Base-by-base conservation (phyloP, 805 yeast species). In the Pichia cephalocereana region DNA sequence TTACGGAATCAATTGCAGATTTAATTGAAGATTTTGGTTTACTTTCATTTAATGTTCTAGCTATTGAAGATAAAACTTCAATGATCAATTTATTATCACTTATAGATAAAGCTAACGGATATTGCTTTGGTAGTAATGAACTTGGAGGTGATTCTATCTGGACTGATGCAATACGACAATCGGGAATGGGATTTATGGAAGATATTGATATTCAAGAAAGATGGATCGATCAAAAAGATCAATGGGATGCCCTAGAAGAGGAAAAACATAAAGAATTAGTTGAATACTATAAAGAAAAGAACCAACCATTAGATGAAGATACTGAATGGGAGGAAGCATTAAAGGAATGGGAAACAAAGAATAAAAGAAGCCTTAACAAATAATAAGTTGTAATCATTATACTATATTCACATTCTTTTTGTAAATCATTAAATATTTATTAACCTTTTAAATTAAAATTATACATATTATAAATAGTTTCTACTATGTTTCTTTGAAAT, bases 111-210 rank as follows among this genome's bases (percentile, higher is more conserved):
- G 91, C 97, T 3, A 86, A 83, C 57, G 99, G 99, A 0, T 93
- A 93, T 62, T 76, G 86, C 55, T 88, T 87, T 69, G 99, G 99
- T 0, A 72, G 90, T 1, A 86, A 89, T 31, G 99, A 93, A 57
- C 74, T 91, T 8, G 96, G 97, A 2, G 99, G 98, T n/a, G 99
- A 93, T 61, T 79, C 91, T 0, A 80, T 93, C 2, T 93, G 99
- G 99, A 86, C 89, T n/a, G 96, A 91, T 57, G 96, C 96, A 0
- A 77, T 91, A 0, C 74, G 98, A 54, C 87, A 86, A 46, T 63
- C 68, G 4, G 82, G 90, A 38, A 46, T 61, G 55, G 80, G 86
- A 11, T 65, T 72, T 42, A 63, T 73, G 41, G 79, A 70, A 43
- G 77, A 75, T 15, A 69, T 79, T 8, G 96, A 90, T 62, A 77